These are phyloP conservation scores for Penicillium polonicum DNA, from an alignment of 2,329 filamentous ascomycete species.

Conservation along the genomic window DNA sequence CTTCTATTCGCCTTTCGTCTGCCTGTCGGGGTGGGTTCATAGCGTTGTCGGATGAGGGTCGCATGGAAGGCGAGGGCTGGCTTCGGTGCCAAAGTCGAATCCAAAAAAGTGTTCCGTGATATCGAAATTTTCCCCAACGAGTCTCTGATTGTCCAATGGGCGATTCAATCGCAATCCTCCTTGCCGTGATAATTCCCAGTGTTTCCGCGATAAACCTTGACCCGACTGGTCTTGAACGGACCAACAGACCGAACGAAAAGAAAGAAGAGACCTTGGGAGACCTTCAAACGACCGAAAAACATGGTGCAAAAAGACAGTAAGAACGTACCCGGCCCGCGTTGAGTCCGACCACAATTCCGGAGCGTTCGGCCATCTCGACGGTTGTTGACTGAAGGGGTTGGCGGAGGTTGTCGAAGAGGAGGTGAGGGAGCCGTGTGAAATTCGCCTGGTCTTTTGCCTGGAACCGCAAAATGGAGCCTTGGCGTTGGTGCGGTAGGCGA, in stretches of 20 bases:
- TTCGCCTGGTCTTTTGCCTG: slow-evolving; percentile 26
- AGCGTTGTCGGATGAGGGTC: slow-evolving; percentile 3
- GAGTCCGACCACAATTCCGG: slow-evolving; percentile 59
- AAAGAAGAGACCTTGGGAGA: slow-evolving; percentile 16
- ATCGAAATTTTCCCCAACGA: slow-evolving; percentile 4
- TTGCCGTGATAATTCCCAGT: background rate
- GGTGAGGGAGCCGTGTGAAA: slow-evolving; percentile 28
- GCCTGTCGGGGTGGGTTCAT: background rate
- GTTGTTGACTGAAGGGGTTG: slow-evolving; percentile 39
- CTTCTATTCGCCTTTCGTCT: background rate
- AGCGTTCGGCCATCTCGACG: slow-evolving; percentile 52
- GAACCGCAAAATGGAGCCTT: slow-evolving; percentile 35
- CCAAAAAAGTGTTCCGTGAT: background rate
- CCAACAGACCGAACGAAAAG: slow-evolving; percentile 18
- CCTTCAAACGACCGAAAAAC: slow-evolving; percentile 11
- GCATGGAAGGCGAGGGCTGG: background rate
- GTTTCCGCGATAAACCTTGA: slow-evolving; percentile 8
- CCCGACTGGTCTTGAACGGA: slow-evolving; percentile 19
- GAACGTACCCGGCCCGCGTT: slow-evolving; percentile 67
- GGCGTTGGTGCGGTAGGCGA: slow-evolving; percentile 40
- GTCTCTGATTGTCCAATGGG: background rate
- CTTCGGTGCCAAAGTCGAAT: slow-evolving; percentile 6
- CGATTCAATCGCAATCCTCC: background rate
- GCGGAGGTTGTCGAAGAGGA: slow-evolving; percentile 37
- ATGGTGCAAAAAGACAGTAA: slow-evolving; percentile 16